These are phyloP conservation scores for Alternaria atra DNA, from an alignment of 2,329 filamentous ascomycete species.

Conservation along the genomic window DNA sequence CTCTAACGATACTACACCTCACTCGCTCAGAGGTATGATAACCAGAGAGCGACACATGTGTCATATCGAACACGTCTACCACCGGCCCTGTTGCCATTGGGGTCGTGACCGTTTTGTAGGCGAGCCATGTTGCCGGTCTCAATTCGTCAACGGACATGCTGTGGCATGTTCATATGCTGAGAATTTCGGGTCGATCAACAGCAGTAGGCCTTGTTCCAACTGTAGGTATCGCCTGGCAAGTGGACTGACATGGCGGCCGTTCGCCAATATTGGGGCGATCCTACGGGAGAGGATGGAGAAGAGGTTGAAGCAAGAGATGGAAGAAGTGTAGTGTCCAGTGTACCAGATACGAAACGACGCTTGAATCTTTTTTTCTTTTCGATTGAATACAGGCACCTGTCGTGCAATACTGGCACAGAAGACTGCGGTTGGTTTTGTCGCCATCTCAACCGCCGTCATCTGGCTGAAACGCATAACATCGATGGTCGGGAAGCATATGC, in stretches of 20 bases:
- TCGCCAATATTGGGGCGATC: slow-evolving; percentile 26
- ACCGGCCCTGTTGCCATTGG: slow-evolving; percentile 44
- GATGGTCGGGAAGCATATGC: not conserved
- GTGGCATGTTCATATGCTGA: slow-evolving; percentile 37
- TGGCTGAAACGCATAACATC: not conserved
- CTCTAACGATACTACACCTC: not conserved
- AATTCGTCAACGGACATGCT: slow-evolving; percentile 25
- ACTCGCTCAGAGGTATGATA: not conserved
- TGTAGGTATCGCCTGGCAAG: slow-evolving; percentile 28
- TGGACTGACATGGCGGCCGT: slow-evolving; percentile 29
- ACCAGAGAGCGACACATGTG: slow-evolving; percentile 36
- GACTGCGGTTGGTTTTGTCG: not conserved
- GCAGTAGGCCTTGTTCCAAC: slow-evolving; percentile 25
- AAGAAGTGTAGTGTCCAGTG: not conserved
- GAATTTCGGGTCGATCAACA: slow-evolving; percentile 35
- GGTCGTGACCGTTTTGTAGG: slow-evolving; percentile 36
- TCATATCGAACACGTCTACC: slow-evolving; percentile 43
- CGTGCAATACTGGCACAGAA: not conserved
- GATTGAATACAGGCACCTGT: not conserved
- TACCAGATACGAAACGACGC: too few relatives aligned
- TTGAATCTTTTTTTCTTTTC: too few relatives aligned
- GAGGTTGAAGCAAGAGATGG: not conserved
- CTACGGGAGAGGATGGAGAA: not conserved
- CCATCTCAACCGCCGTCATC: not conserved
- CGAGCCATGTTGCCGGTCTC: slow-evolving; percentile 43